Percentiles rank a stretch among this genome's conserved stretches.
phyloP scores from a whole-genome alignment of 306 rosid species.

The Corylus avellana region DNA sequence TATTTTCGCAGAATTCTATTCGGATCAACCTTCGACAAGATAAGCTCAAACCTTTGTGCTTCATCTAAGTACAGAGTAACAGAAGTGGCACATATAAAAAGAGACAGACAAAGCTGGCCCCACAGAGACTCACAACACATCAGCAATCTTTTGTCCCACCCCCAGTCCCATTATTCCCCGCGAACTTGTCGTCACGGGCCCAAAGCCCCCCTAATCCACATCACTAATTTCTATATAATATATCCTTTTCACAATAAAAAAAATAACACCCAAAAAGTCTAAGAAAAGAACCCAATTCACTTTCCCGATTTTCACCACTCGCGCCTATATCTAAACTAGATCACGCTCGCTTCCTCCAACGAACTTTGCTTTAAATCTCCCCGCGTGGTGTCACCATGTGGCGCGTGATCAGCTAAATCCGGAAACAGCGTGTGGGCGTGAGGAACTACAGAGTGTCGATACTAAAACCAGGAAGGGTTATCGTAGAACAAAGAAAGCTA shows the following conservation, averaged over 20 bases:
- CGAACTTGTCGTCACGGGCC: no score
- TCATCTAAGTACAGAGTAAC: not conserved
- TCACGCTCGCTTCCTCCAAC: not conserved
- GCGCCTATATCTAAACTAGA: not conserved
- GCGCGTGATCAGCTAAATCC: not conserved
- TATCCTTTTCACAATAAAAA: not conserved
- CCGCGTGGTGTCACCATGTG: not conserved
- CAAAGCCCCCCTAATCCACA: no score
- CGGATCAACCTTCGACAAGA: not conserved
- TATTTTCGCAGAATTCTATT: not conserved
- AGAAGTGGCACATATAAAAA: not conserved
- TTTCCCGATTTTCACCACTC: not conserved
- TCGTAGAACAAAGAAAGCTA: not conserved
- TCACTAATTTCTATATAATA: not conserved
- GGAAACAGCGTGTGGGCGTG: not conserved
- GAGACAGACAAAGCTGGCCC: constrained; percentile 13
- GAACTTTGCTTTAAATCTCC: no score
- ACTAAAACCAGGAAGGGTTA: not conserved
- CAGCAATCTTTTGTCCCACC: not conserved
- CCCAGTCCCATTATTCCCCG: constrained; percentile 6
- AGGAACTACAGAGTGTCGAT: not conserved
- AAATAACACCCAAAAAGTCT: not conserved
- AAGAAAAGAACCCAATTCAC: constrained; percentile 6
- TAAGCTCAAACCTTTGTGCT: not conserved
- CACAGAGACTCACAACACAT: constrained; percentile 4